Evolutionary conservation across 2,329 filamentous ascomycete species (phyloP).

Genomic region (Exserohilum rostratum): DNA sequence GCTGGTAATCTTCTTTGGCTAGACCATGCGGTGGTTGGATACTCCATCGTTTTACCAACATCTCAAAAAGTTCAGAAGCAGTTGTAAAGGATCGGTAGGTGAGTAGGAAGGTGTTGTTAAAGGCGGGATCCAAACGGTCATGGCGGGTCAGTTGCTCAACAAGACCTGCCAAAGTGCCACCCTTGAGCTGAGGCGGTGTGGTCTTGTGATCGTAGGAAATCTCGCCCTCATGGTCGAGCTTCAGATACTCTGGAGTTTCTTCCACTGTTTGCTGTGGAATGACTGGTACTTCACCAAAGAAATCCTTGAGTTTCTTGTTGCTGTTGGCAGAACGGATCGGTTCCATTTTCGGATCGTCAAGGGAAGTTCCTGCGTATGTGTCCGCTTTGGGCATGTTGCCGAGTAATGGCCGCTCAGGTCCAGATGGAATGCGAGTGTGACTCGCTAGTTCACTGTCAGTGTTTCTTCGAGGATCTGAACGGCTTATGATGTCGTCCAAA

Average conservation of each 20-base stretch:
- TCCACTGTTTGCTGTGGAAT: slow-evolving; percentile 62
- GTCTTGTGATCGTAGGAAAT: slow-evolving; percentile 87
- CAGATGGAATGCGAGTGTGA: slow-evolving; percentile 40
- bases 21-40: slow-evolving; percentile 90
- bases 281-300: slow-evolving; percentile 59
- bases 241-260: slow-evolving; percentile 82
- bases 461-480: slow-evolving; percentile 49
- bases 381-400: slow-evolving; percentile 64
- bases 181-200: slow-evolving; percentile 78
- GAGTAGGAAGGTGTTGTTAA: slow-evolving; percentile 97
- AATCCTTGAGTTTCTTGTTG: slow-evolving; percentile 57
- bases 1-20: slow-evolving; percentile 74
- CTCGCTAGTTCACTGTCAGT: slow-evolving; percentile 48
- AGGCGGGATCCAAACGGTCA: slow-evolving; percentile 91
- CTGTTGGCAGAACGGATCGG: slow-evolving; percentile 48
- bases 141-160: slow-evolving; percentile 96
- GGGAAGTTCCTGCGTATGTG: slow-evolving; percentile 64
- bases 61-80: slow-evolving; percentile 87
- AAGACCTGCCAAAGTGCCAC: slow-evolving; percentile 84
- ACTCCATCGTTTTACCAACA: slow-evolving; percentile 88
- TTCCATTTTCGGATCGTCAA: slow-evolving; percentile 42
- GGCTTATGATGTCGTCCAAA: slow-evolving; percentile 36
- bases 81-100: slow-evolving; percentile 96
- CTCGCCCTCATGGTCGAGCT: slow-evolving; percentile 85
- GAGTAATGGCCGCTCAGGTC: slow-evolving; percentile 54